Base-by-base conservation (phyloP, 495 filamentous ascomycete genomes). In the Bombardia bombarda region DNA sequence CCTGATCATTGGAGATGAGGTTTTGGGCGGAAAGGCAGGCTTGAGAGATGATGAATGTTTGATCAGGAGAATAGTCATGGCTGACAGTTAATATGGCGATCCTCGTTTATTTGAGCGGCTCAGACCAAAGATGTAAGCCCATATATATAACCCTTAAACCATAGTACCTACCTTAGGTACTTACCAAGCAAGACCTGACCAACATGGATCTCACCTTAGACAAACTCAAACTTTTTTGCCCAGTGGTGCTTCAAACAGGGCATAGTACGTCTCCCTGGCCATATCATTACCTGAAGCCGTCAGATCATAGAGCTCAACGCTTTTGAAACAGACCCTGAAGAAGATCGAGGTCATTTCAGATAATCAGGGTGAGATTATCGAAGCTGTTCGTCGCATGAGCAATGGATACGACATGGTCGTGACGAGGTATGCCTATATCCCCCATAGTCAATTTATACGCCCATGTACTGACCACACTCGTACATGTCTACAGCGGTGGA, bases 1-100 rank as follows among this genome's bases (percentile, higher is more conserved):
- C 57, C 67, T 98, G 35, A 88, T 98, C 49, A 98, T 98, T 51
- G 92, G 92, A 17, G 90, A 98, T 64, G 92, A 98, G 58, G 86
- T 98, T 3, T 73, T 98, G 3, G 87, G 87, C n/a, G 92, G 92
- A 47, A 98, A 98, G 83, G 90, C 86, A 56, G 33, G 67, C 56
- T 20, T 2, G 16, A 5, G 5, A 20, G 7, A 32, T 20, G 19
- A 40, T 7, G 14, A 4, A 7, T 20, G 23, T 10, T 2, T 25
- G 13, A 17, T 5, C 23, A 24, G n/a, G 9, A 3, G 36, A 10
- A 16, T 4, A n/a, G 16, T n/a, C 8, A 30, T 16, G 19, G 37
- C 49, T 56, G 42, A 56, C 49, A 25, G 8, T n/a, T 14, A 14
- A 3, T 38, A 13, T 34, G 18, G 13, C 18, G 12, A 16, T 34